Base-by-base conservation (phyloP, 768 basidiomycete genomes). In the Calocybe gangraenosa region DNA sequence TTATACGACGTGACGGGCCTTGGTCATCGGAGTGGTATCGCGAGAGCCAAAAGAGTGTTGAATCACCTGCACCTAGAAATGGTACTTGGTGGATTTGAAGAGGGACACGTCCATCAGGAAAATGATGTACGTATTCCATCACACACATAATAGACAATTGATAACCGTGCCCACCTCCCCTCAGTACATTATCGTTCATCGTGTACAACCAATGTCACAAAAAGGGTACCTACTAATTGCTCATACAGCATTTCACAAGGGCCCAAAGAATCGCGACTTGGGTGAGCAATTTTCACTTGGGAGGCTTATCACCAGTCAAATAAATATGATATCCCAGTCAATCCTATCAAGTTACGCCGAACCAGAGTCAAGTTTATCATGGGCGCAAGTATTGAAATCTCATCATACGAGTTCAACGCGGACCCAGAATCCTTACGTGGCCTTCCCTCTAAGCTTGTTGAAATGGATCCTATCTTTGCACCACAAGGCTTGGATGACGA, bases 51-150 rank as follows among this genome's bases (percentile, higher is more conserved):
- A 66, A 71, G 91, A 49, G 60, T 95, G 1, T 58, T 98, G 52
- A 98, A 98, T 61, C 78, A 83, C 40, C 60, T 99, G 44, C 94
- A 92, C 64, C 70, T 87, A 31, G 93, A 99, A 69, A 92, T 98
- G 90, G 77, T 90, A 2, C 68, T 91, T n/a, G 81, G 75, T 2
- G 87, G 81, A 0, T 97, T 78, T 51, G 79, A 83, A 48, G 96
- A 99, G 64, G 95, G 92, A 0, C 92, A 97, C 67, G 91, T 98
- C 8, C 94, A 94, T 58, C 92, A 97, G 62, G 96, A 98, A 62
- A 92, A 89, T 51, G 84, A 97, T 62, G 94, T 89, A 61, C 66
- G 87, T 19, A 38, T 31, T 20, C 42, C 20, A 43, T 14, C 31
- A 15, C 15, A 11, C 7, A 15, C 23, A 45, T 15, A 18, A 39